Evolutionary conservation across 495 filamentous ascomycete genomes (phyloP).

Genomic region (Neurospora discreta): DNA sequence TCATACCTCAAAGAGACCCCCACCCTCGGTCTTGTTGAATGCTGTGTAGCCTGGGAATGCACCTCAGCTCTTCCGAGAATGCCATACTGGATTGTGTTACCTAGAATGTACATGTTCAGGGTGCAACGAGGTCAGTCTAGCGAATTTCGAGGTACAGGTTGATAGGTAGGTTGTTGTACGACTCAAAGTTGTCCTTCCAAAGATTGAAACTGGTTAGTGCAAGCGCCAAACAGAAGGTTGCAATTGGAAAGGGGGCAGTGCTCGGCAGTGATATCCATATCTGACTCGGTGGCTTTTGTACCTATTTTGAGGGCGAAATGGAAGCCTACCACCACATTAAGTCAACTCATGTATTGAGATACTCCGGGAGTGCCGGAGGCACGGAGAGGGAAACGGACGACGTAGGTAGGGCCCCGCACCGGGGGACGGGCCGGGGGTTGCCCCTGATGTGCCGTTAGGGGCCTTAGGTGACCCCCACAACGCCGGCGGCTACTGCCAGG

Average conservation of each 20-base stretch:
- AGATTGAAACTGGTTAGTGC: neutral
- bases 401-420: neutral
- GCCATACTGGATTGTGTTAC: neutral
- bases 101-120: neutral
- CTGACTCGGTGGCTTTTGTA: neutral
- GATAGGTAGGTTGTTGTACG: neutral
- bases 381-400: neutral
- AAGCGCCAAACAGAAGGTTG: neutral
- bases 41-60: neutral
- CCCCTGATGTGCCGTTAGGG: neutral
- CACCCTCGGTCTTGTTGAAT: neutral
- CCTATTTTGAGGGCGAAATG: neutral
- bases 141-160: neutral
- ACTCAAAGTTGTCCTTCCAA: neutral
- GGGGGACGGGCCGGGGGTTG: neutral
- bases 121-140: neutral
- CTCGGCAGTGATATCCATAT: neutral
- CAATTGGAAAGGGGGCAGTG: neutral
- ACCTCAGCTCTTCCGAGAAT: neutral
- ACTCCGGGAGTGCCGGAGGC: neutral
- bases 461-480: neutral
- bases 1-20: neutral
- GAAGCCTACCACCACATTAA: neutral
- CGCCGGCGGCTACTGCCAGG: neutral
- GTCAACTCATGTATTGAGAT: neutral